A percentile compares a stretch with the other conserved stretches of the same genome.
Evolutionary conservation across 2,329 filamentous ascomycete species (phyloP).

Genomic region (Coniochaeta prunicola): DNA sequence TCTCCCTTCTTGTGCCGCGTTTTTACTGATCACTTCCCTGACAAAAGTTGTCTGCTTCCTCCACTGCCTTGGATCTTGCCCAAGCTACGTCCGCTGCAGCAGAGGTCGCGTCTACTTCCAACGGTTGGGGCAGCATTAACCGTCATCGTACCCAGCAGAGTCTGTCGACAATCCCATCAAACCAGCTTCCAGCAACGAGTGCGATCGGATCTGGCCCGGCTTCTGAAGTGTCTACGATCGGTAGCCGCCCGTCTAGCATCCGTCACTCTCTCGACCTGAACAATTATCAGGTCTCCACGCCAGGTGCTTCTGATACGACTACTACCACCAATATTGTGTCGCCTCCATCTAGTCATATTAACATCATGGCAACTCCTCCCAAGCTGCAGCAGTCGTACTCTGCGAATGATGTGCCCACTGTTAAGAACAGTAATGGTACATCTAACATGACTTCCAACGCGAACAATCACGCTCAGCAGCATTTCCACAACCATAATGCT

Average conservation of each 20-base stretch:
- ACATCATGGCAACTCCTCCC: slow-evolving; percentile 55
- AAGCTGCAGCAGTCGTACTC: slow-evolving; percentile 87
- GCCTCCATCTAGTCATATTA: slow-evolving; percentile 40
- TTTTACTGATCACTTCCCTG: slow-evolving; percentile 9
- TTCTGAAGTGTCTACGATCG: slow-evolving; percentile 38
- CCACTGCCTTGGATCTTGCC: slow-evolving; percentile 73
- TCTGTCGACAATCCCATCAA: slow-evolving; percentile 37
- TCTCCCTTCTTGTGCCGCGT: background rate
- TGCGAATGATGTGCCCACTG: slow-evolving; percentile 77
- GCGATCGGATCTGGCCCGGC: slow-evolving; percentile 26
- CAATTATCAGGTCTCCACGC: slow-evolving; percentile 20
- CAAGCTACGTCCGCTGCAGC: slow-evolving; percentile 57
- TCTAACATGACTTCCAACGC: slow-evolving; percentile 36
- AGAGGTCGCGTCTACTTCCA: slow-evolving; percentile 29
- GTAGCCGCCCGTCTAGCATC: slow-evolving; percentile 38
- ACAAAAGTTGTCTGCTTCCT: slow-evolving; percentile 67
- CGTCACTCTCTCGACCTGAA: slow-evolving; percentile 54
- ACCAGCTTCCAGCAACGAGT: slow-evolving; percentile 29
- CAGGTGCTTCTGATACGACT: slow-evolving; percentile 14
- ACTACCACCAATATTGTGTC: slow-evolving; percentile 27
- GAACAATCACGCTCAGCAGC: slow-evolving; percentile 55
- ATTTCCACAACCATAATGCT: slow-evolving; percentile 71
- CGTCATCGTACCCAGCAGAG: slow-evolving; percentile 63
- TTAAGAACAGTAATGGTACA: slow-evolving; percentile 59
- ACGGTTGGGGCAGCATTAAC: slow-evolving; percentile 56